Evolutionary conservation across 1,139 yeast genomes (phyloP).

Genomic region (Entelexis paramagnoliae): DNA sequence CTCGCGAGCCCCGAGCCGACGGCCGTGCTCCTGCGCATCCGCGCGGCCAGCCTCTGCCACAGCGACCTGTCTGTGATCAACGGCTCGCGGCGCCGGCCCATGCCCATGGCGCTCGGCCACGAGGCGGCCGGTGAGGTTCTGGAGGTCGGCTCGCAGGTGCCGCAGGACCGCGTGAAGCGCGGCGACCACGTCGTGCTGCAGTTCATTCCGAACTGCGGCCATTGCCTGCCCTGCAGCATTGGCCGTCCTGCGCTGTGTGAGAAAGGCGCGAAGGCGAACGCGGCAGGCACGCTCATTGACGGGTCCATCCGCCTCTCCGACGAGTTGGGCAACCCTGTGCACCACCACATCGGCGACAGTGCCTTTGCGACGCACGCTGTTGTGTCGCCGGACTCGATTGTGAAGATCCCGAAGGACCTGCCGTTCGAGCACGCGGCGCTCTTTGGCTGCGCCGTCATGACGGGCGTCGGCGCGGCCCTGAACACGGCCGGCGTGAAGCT

Average conservation of each 20-base stretch:
- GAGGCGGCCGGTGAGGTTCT: slow-evolving; percentile 20
- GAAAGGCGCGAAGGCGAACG: slow-evolving; percentile 19
- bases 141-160: slow-evolving; percentile 17
- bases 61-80: slow-evolving; percentile 21
- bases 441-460: slow-evolving; percentile 75
- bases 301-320: slow-evolving; percentile 17
- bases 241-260: slow-evolving; percentile 20
- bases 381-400: slow-evolving; percentile 21
- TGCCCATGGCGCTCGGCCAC: slow-evolving; percentile 23
- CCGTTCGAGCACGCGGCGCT: slow-evolving; percentile 20
- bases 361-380: slow-evolving; percentile 21
- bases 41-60: slow-evolving; percentile 22
- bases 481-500: slow-evolving; percentile 82
- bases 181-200: slow-evolving; percentile 21
- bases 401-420: slow-evolving; percentile 14
- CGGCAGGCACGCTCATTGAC: slow-evolving; percentile 18
- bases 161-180: slow-evolving; percentile 11
- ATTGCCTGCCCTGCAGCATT: slow-evolving; percentile 18
- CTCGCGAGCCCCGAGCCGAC: slow-evolving; percentile 14
- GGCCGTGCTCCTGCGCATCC: slow-evolving; percentile 14
- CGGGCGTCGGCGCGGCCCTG: slow-evolving; percentile 96
- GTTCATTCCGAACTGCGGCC: slow-evolving; percentile 20
- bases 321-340: slow-evolving; percentile 11
- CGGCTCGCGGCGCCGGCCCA: slow-evolving; percentile 19
- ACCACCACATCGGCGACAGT: slow-evolving; percentile 20